Conservation (phyloP, 371 early-diverging fungal genomes). For the Actinomortierella ambigua region DNA sequence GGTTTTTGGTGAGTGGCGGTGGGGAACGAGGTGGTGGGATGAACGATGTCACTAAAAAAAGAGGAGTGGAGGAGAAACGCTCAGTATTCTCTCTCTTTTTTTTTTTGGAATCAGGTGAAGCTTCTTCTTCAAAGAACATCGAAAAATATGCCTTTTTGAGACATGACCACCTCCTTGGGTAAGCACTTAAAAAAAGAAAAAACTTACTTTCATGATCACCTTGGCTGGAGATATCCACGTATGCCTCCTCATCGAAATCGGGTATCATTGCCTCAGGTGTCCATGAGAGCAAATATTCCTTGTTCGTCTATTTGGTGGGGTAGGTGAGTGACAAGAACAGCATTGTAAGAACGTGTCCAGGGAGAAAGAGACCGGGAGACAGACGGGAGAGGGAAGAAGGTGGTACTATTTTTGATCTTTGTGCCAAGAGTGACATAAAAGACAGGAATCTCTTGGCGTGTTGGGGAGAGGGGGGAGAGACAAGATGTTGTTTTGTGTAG, state of each 20-base stretch:
- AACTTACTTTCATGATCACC: constrained; percentile 21
- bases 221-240: constrained; percentile 51
- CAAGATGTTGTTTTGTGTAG: no score
- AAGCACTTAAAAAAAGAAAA: not conserved
- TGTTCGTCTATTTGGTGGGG: constrained; percentile 8
- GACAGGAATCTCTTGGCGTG: no score
- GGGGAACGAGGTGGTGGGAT: constrained; percentile 34
- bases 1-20: constrained; percentile 26
- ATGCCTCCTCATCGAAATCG: constrained; percentile 51
- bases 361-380: no score
- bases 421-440: no score
- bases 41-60: constrained; percentile 14
- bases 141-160: not conserved
- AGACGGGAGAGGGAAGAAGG: not conserved
- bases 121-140: not conserved
- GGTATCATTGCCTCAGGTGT: constrained; percentile 57
- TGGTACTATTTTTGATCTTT: not conserved
- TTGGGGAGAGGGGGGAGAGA: no score
- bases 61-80: not conserved
- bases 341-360: not conserved
- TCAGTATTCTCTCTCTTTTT: no score
- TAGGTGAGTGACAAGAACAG: not conserved
- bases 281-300: constrained; percentile 50
- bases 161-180: not conserved
- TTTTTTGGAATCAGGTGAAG: not conserved